Percentiles rank a stretch among this genome's conserved stretches.
These are phyloP conservation scores for Bacidia rubella DNA, from an alignment of 495 filamentous ascomycete species.

Conservation along the genomic window DNA sequence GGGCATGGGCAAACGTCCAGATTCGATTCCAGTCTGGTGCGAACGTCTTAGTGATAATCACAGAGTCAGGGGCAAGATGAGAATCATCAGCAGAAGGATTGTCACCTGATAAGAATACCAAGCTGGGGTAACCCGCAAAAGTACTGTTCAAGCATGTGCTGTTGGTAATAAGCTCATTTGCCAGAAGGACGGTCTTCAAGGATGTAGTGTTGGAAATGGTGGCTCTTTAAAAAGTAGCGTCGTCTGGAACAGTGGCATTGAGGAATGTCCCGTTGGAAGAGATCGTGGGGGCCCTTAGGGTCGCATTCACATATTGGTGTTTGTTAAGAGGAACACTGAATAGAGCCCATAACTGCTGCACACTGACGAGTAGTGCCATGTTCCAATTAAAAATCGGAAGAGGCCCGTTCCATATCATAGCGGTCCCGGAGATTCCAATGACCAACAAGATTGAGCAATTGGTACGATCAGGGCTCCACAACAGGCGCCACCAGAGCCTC, in stretches of 20 bases:
- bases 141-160: too few relatives aligned
- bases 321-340: neutral
- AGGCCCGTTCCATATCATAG: neutral
- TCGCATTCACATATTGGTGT: neutral
- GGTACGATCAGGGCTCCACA: too few relatives aligned
- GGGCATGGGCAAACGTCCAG: constrained; percentile 3
- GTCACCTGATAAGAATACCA: too few relatives aligned
- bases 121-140: too few relatives aligned
- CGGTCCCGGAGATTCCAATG: neutral
- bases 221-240: too few relatives aligned
- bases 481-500: too few relatives aligned
- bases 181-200: too few relatives aligned
- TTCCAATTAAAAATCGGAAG: neutral
- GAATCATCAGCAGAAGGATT: neutral
- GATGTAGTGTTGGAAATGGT: too few relatives aligned
- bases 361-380: neutral
- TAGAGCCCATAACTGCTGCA: neutral
- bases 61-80: neutral
- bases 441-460: neutral
- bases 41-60: neutral
- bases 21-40: constrained; percentile 1
- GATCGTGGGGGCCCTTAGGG: neutral
- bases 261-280: neutral
- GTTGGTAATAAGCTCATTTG: too few relatives aligned
- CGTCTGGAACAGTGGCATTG: neutral